Base-by-base conservation (phyloP, 1,284 basidiomycete species). In the Sanghuangporus sanghuang region DNA sequence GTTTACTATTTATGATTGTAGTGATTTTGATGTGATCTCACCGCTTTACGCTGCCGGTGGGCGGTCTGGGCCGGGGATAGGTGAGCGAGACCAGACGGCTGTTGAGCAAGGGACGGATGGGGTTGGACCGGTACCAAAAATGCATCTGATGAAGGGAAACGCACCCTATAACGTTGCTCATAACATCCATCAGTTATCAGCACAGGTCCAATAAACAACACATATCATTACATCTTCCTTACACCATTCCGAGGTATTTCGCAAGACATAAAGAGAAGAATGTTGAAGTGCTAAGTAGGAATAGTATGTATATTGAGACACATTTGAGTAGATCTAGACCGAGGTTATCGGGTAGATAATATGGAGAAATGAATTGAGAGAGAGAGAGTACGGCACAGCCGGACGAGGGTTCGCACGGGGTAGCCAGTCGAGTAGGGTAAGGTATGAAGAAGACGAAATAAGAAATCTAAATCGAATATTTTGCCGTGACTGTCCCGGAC, bases 101-200 rank as follows among this genome's bases (percentile, higher is more conserved):
- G n/a, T 42, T 42, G 4, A n/a, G 40, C 40, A 42, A 42, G 27
- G 27, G 27, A 32, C 40, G 11, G 11, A n/a, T 11, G 16, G 39
- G 38, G 6, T 23, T 2, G 56, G 6, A 46, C 40, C 39, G 38
- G 44, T 27, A 27, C 6, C 23, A 52, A 16, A 16, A 27, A 52
- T 52, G 16, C 11, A 6, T 9, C 48, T 50, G 16, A n/a, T 14
- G 6, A 14, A 49, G 36, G 32, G 18, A 14, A 48, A 49, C 27
- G 32, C 27, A 59, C 57, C 57, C 57, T 58, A 58, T 46, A 58
- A 58, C 55, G 55, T 57, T 57, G 14, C 42, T 32, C 21, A 53
- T 53, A n/a, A 57, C 18, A 39, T 38, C 21, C 18, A 58, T 58
- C 57, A 48, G 16, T 44, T 48, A 32, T 44, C 57, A 23, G 39